These are phyloP conservation scores for Cadophora malorum DNA, from an alignment of 2,329 filamentous ascomycete species.

Conservation along the genomic window DNA sequence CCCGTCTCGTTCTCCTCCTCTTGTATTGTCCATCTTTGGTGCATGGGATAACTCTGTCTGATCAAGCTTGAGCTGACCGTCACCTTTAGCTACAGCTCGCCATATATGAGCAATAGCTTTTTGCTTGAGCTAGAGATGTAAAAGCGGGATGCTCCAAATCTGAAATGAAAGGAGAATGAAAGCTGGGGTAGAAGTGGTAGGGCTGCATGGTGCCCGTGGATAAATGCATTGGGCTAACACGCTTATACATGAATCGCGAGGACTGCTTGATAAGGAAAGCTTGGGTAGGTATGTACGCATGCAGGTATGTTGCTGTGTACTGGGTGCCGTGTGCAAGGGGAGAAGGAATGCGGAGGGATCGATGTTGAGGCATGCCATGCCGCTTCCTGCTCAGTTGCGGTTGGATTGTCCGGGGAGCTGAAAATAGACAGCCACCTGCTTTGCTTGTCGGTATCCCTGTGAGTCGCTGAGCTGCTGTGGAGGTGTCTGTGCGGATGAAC, in stretches of 20 bases:
- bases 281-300: neutral
- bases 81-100: conserved; percentile 12
- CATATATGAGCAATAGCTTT: conserved; percentile 17
- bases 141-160: neutral
- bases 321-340: conserved; percentile 13
- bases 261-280: conserved; percentile 11
- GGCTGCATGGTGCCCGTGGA: conserved; percentile 22
- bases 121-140: neutral
- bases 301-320: neutral
- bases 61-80: neutral
- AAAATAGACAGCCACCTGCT: conserved; percentile 28
- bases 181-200: conserved; percentile 1
- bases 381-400: neutral
- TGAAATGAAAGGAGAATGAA: conserved; percentile 15
- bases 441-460: neutral
- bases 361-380: conserved; percentile 11
- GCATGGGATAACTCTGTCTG: neutral
- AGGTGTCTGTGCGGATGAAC: conserved; percentile 30
- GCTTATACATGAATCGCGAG: conserved; percentile 10
- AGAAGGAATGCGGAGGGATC: conserved; percentile 14
- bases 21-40: conserved; percentile 18
- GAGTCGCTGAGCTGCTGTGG: neutral
- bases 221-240: conserved; percentile 25
- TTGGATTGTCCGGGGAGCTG: conserved; percentile 20
- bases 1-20: conserved; percentile 28